These are phyloP conservation scores for Balansia obtecta DNA, from an alignment of 2,329 filamentous ascomycete species.

Conservation along the genomic window DNA sequence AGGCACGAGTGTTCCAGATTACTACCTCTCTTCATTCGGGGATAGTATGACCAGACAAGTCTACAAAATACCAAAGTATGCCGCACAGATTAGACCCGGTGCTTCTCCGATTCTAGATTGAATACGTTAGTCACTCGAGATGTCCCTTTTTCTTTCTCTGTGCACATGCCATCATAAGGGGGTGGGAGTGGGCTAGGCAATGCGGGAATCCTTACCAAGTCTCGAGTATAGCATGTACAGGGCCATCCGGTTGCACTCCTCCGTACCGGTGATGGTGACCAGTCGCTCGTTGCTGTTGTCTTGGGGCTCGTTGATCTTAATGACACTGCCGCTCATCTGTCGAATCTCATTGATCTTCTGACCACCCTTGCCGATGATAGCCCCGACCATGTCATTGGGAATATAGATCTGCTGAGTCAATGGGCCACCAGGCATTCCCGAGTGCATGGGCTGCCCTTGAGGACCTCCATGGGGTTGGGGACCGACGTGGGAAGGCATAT, in stretches of 20 bases:
- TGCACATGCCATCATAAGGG: not conserved
- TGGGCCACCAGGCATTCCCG: constrained; percentile 45
- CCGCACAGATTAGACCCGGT: constrained; percentile 22
- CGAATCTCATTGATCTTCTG: constrained; percentile 99
- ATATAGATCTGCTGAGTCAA: constrained; percentile 98
- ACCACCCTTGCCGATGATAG: constrained; percentile 96
- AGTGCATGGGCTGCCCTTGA: constrained; percentile 63
- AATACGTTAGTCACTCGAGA: constrained; percentile 15
- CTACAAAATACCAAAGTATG: not conserved
- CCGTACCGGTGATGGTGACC: constrained; percentile 93
- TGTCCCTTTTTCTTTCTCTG: not conserved
- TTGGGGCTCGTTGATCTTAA: constrained; percentile 99
- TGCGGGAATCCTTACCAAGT: constrained; percentile 53
- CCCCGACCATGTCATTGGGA: constrained; percentile 98
- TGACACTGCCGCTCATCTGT: constrained; percentile 91
- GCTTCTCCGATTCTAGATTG: constrained; percentile 31
- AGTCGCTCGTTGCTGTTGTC: constrained; percentile 97
- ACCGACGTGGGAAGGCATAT: constrained; percentile 48
- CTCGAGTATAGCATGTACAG: constrained; percentile 97
- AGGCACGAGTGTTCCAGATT: not conserved
- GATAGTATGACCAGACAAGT: not conserved
- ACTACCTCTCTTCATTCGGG: not conserved
- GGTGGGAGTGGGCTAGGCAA: too few species aligned
- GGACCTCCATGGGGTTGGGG: constrained; percentile 49
- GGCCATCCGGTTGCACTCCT: constrained; percentile 99